Conservation (phyloP, 805 yeast genomes). For the Ogataea kodamae region DNA sequence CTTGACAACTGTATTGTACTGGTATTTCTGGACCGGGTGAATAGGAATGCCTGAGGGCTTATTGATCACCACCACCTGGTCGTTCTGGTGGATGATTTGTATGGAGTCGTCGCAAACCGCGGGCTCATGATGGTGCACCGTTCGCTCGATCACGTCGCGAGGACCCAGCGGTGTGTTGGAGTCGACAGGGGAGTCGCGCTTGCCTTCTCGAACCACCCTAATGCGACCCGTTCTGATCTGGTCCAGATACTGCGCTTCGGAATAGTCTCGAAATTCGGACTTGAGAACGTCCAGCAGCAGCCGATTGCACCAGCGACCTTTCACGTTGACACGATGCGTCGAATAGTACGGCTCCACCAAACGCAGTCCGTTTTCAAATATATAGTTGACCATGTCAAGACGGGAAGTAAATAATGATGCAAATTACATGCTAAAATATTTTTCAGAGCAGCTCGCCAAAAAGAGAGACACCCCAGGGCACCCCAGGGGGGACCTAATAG, state of each 20-base stretch:
- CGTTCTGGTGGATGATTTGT: conserved; percentile 23
- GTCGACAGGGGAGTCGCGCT: conserved; percentile 20
- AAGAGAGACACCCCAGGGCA: background rate
- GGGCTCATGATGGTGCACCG: conserved; percentile 32
- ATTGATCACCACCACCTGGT: conserved; percentile 39
- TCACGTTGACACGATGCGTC: conserved; percentile 35
- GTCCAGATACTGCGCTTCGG: conserved; percentile 21
- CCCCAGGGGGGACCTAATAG: conserved; percentile 44
- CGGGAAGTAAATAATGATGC: too few species aligned
- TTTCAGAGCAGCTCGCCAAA: background rate
- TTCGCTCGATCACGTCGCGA: conserved; percentile 30
- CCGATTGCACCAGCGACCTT: conserved; percentile 43
- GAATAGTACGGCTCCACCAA: conserved; percentile 41
- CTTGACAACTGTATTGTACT: conserved; percentile 44
- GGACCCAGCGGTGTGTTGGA: conserved; percentile 20
- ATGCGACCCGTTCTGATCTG: conserved; percentile 21
- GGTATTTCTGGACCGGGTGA: conserved; percentile 49
- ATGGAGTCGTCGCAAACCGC: conserved; percentile 19
- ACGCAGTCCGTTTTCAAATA: conserved; percentile 35
- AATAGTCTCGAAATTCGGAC: conserved; percentile 37
- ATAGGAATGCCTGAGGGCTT: conserved; percentile 55
- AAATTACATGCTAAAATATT: too few species aligned
- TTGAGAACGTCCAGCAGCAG: conserved; percentile 37
- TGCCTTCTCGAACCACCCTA: conserved; percentile 18
- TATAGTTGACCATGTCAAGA: conserved; percentile 23